Evolutionary conservation across 257 asterid species (phyloP).

Genomic region (Scutellaria minor): DNA sequence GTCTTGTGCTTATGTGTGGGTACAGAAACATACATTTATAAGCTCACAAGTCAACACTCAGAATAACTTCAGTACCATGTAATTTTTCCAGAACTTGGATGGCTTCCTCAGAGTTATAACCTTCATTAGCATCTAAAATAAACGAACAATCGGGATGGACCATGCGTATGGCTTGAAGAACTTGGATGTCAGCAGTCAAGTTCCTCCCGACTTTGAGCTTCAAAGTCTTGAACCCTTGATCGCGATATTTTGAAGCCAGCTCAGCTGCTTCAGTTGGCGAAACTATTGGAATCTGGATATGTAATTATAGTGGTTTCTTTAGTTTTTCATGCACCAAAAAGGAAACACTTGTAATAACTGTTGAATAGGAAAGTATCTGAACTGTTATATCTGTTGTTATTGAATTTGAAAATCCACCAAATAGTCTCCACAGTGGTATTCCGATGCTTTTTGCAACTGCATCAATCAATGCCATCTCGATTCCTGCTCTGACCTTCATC

Average conservation of each 20-base stretch:
- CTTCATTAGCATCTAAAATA: slow-evolving; percentile 93
- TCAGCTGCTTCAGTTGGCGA: slow-evolving; percentile 77
- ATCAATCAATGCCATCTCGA: slow-evolving; percentile 94
- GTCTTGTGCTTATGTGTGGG: background rate
- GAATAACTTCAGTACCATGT: slow-evolving; percentile 54
- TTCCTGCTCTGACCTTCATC: slow-evolving; percentile 92
- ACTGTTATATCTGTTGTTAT: slow-evolving; percentile 90
- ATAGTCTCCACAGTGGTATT: slow-evolving; percentile 85
- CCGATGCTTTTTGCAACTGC: slow-evolving; percentile 86
- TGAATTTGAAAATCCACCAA: slow-evolving; percentile 77
- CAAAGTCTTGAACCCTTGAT: slow-evolving; percentile 72
- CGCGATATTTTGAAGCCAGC: slow-evolving; percentile 68
- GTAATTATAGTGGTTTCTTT: background rate
- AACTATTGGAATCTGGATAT: slow-evolving; percentile 82
- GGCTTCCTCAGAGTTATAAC: slow-evolving; percentile 79
- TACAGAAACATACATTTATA: background rate
- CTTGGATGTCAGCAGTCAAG: slow-evolving; percentile 70
- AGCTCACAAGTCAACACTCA: background rate
- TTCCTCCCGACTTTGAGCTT: slow-evolving; percentile 93
- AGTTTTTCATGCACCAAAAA: no score
- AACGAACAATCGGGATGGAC: slow-evolving; percentile 82
- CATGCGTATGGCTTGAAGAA: slow-evolving; percentile 77
- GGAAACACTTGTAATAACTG: background rate
- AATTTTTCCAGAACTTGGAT: slow-evolving; percentile 73
- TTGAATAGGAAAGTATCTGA: slow-evolving; percentile 35